Evolutionary conservation across 2,329 filamentous ascomycete genomes (phyloP).

Genomic region (Thelonectria discophora): DNA sequence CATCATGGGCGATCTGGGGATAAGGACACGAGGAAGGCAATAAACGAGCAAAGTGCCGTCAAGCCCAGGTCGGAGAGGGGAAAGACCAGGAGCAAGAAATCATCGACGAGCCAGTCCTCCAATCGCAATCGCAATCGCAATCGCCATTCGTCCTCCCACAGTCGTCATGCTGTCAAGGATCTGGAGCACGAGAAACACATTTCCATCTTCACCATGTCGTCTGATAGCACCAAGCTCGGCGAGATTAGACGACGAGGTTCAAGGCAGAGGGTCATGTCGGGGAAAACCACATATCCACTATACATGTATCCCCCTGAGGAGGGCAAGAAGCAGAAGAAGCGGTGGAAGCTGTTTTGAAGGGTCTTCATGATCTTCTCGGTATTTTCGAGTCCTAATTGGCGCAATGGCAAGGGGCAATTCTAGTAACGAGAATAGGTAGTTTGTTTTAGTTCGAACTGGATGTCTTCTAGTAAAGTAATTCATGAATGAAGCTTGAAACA

Average conservation of each 20-base stretch:
- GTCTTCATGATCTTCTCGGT: not conserved
- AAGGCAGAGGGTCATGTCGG: conserved; percentile 16
- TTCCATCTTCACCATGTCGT: conserved; percentile 50
- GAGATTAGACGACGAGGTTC: conserved; percentile 47
- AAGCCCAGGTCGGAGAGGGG: conserved; percentile 12
- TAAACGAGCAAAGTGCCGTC: conserved; percentile 3
- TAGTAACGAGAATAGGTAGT: not conserved
- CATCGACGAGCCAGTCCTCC: conserved; percentile 21
- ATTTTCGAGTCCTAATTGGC: not conserved
- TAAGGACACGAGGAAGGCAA: conserved; percentile 21
- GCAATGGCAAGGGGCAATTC: not conserved
- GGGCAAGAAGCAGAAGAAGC: conserved; percentile 31
- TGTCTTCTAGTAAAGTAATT: not conserved
- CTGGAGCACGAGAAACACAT: conserved; percentile 29
- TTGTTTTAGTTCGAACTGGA: no score
- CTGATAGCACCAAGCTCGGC: conserved; percentile 57
- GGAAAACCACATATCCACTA: conserved; percentile 34
- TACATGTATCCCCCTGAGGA: conserved; percentile 26
- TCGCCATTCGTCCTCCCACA: conserved; percentile 15
- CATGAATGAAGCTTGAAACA: conserved; percentile 9
- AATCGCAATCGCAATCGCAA: conserved; percentile 11
- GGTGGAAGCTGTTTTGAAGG: conserved; percentile 36
- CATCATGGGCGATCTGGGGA: conserved; percentile 20
- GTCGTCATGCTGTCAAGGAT: conserved; percentile 16
- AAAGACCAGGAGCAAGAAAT: conserved; percentile 28